Conservation (phyloP, 768 basidiomycete genomes). For the Panaeolus cyanescens region DNA sequence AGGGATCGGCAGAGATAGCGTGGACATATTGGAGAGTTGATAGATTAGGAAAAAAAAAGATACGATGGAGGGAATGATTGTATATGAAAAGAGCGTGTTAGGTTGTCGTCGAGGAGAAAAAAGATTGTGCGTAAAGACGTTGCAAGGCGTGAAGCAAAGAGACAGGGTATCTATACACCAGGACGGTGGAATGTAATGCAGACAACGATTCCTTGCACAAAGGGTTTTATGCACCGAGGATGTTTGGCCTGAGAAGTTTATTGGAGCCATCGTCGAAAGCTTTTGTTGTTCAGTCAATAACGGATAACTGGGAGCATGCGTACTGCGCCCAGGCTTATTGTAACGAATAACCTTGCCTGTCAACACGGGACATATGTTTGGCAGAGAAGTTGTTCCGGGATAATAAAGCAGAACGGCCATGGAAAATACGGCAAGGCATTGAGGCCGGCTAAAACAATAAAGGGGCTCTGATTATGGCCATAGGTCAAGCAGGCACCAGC, state of each 20-base stretch:
- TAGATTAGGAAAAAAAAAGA: neutral
- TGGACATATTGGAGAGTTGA: neutral
- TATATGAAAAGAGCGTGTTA: neutral
- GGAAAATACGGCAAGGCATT: neutral
- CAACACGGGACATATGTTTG: neutral
- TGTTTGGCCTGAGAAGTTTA: neutral
- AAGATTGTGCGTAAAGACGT: neutral
- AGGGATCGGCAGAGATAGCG: neutral
- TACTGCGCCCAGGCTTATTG: neutral
- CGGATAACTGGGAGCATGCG: neutral
- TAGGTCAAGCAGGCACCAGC: neutral
- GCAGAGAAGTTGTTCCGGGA: neutral
- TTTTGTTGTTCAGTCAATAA: neutral
- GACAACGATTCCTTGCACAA: neutral
- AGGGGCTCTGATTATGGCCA: neutral
- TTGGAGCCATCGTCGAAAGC: neutral
- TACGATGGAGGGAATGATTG: neutral
- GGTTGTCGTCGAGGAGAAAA: too few relatives aligned
- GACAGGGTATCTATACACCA: neutral
- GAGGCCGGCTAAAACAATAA: neutral
- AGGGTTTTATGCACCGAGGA: neutral
- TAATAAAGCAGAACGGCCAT: neutral
- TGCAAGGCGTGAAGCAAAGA: neutral
- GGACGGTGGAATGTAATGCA: neutral
- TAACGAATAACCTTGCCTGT: neutral